A percentile compares a stretch with the other conserved stretches of the same genome.
These are phyloP conservation scores for Rhinocladiella similis DNA, from an alignment of 2,329 filamentous ascomycete genomes.

Conservation along the genomic window DNA sequence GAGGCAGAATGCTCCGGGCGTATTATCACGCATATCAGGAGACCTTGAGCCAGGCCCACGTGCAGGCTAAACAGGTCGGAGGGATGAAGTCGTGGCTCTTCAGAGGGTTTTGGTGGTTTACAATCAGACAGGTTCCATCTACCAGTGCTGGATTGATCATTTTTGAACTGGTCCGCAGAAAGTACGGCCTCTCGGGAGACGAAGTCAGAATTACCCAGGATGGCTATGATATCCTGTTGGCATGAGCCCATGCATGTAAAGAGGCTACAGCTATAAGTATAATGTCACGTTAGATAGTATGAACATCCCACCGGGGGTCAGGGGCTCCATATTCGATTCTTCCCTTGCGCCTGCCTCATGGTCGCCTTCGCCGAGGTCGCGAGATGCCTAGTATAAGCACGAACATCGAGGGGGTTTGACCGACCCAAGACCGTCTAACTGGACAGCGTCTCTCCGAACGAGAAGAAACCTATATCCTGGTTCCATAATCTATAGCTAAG, in stretches of 20 bases:
- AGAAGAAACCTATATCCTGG: too few species aligned
- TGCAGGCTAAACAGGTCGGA: slow-evolving; percentile 53
- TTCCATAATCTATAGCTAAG: too few species aligned
- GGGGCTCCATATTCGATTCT: too few species aligned
- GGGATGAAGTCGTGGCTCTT: slow-evolving; percentile 58
- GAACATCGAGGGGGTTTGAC: too few species aligned
- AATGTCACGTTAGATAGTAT: too few species aligned
- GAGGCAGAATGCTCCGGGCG: slow-evolving; percentile 48
- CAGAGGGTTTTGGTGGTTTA: slow-evolving; percentile 56
- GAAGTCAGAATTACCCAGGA: slow-evolving; percentile 57
- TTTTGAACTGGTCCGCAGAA: slow-evolving; percentile 63
- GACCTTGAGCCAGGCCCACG: slow-evolving; percentile 54
- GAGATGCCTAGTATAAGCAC: too few species aligned
- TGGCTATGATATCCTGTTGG: slow-evolving; percentile 62
- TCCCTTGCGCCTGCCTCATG: too few species aligned
- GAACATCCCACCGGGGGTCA: too few species aligned
- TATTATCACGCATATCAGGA: slow-evolving; percentile 64
- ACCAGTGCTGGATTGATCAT: slow-evolving; percentile 65
- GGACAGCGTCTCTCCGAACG: too few species aligned
- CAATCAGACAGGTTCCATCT: slow-evolving; percentile 62
- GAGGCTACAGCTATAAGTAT: too few species aligned
- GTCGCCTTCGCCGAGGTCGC: too few species aligned
- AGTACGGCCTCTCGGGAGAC: slow-evolving; percentile 57
- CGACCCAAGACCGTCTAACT: too few species aligned
- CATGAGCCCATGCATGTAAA: slow-evolving; percentile 30